Base-by-base conservation (phyloP, 805 yeast genomes). In the Metschnikowia koreensis region DNA sequence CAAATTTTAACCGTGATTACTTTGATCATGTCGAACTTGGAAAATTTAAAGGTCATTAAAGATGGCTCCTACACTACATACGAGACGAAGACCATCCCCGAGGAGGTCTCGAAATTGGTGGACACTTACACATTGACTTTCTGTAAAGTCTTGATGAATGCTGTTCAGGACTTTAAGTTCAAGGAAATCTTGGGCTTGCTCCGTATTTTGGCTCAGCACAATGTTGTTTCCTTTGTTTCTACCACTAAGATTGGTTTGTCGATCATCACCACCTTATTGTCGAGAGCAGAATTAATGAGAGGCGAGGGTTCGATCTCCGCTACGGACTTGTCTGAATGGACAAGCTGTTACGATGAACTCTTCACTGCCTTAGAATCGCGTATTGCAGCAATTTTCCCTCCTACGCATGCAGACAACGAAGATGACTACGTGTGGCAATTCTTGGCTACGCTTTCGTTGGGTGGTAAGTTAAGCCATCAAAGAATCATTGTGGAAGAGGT, bases 401-500 rank as follows among this genome's bases (percentile, higher is more conserved):
- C 93, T 41, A 74, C 34, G 53, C 73, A 69, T 46, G 76, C 71
- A 46, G 75, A 71, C 39, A 66, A 67, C 38, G 74, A 74, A 48
- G 93, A 87, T 62, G 91, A 73, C 37, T 91, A 92, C 64, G 90
- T 90, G 46, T 93, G 99, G 99, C 97, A 93, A 73, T 92, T 93
- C 65, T 80, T 93, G 68, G 99, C 99, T 22, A 87, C 97, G 12
- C 79, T 93, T 54, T 93, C 98, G 0, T 75, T 93, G 56, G 93
- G 97, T 55, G 97, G 97, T 57, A 86, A 87, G 66, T 74, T 89
- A 60, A 86, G 86, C 61, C 97, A 92, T 66, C 97, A 93, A 78
- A 82, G 97, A 73, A 83, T 89, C 55, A 87, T 93, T 61, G 96
- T 93, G 41, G 97, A 91, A 68, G 97, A 90, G 66, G 91, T 90